Conservation (phyloP, 2,329 filamentous ascomycete genomes). For the Ophiostoma ips region DNA sequence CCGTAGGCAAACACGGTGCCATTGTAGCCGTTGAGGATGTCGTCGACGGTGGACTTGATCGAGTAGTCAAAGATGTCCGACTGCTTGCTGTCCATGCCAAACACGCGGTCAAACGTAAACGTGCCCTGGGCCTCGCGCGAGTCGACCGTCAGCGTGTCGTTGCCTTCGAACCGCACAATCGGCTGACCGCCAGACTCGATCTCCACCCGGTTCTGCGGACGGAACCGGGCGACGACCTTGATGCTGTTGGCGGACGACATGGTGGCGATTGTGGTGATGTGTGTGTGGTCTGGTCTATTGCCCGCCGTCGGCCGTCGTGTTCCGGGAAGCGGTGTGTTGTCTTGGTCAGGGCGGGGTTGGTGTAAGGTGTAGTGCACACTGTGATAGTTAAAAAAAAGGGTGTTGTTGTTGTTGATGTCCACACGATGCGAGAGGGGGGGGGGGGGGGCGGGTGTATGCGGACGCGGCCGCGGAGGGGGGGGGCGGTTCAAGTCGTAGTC, state of each 20-base stretch:
- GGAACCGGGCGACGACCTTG: slow-evolving; percentile 93
- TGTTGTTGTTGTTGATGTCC: slow-evolving; percentile 4
- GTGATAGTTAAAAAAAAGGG: too few species aligned
- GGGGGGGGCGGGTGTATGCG: background rate
- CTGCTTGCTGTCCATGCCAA: slow-evolving; percentile 85
- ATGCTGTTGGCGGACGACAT: slow-evolving; percentile 51
- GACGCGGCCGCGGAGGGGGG: slow-evolving; percentile 1
- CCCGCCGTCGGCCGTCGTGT: background rate
- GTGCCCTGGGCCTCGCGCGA: slow-evolving; percentile 68
- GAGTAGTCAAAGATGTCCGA: slow-evolving; percentile 96
- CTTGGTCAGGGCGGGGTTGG: background rate
- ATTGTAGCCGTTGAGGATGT: slow-evolving; percentile 98
- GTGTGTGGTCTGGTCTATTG: background rate
- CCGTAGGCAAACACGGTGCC: slow-evolving; percentile 98
- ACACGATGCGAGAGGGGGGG: background rate
- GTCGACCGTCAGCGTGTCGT: slow-evolving; percentile 76
- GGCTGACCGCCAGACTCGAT: slow-evolving; percentile 79
- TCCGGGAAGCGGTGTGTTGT: background rate
- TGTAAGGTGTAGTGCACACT: too few species aligned
- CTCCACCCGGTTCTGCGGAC: slow-evolving; percentile 93
- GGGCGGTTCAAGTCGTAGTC: too few species aligned
- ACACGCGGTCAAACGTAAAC: slow-evolving; percentile 97
- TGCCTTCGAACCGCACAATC: slow-evolving; percentile 76
- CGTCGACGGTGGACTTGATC: slow-evolving; percentile 88
- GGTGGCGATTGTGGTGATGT: slow-evolving; percentile 18